phyloP scores from a whole-genome alignment of 169 alveolate species.

The Cryptosporidium tyzzeri region DNA sequence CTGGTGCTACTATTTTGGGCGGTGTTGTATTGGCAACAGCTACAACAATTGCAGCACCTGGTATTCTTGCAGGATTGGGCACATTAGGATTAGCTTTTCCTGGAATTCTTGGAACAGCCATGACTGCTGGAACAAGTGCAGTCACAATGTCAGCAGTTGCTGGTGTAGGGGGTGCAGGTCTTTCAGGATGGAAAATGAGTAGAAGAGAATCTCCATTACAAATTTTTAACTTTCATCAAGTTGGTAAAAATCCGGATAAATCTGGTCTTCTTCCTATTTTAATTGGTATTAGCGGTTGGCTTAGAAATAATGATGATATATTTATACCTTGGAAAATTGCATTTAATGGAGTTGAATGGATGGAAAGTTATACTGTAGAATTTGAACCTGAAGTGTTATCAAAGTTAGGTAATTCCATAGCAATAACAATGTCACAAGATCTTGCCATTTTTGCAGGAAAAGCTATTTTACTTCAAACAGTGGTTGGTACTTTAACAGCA shows the following conservation, averaged over 20 bases:
- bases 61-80: slow-evolving; percentile 67
- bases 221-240: slow-evolving; percentile 43
- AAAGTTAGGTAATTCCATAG: slow-evolving; percentile 47
- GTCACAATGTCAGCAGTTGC: slow-evolving; percentile 68
- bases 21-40: slow-evolving; percentile 71
- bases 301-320: slow-evolving; percentile 47
- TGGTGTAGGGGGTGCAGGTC: slow-evolving; percentile 70
- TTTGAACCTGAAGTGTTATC: slow-evolving; percentile 71
- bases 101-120: slow-evolving; percentile 41
- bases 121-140: slow-evolving; percentile 60
- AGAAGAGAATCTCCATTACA: slow-evolving; percentile 74
- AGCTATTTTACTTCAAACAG: slow-evolving; percentile 64
- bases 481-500: slow-evolving; percentile 64
- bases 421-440: slow-evolving; percentile 72
- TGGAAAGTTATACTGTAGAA: slow-evolving; percentile 60
- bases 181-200: slow-evolving; percentile 76
- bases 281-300: slow-evolving; percentile 73
- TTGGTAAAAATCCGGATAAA: slow-evolving; percentile 17
- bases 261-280: slow-evolving; percentile 55
- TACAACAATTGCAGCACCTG: slow-evolving; percentile 73
- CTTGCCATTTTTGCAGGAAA: slow-evolving; percentile 76
- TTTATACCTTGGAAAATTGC: slow-evolving; percentile 55
- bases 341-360: slow-evolving; percentile 72
- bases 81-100: slow-evolving; percentile 55
- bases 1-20: slow-evolving; percentile 62